Percentiles rank a stretch among this genome's conserved stretches.
phyloP scores from a whole-genome alignment of 306 rosid genomes.

The Quercus ilex region DNA sequence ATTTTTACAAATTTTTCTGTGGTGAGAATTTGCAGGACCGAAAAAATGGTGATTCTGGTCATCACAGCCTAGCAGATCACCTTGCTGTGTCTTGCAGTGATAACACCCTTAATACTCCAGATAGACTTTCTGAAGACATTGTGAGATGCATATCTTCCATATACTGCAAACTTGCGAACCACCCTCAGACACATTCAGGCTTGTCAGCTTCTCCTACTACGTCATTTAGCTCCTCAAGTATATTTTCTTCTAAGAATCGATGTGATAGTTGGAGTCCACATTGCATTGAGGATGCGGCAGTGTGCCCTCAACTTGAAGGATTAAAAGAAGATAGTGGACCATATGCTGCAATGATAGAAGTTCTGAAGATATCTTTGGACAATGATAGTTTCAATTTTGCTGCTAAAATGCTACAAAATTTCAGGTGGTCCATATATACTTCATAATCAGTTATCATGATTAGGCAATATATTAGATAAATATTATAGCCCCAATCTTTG shows the following conservation, averaged over 20 bases:
- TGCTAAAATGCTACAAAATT: conserved; percentile 29
- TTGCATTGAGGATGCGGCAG: conserved; percentile 12
- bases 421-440: conserved; percentile 14
- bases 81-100: conserved; percentile 24
- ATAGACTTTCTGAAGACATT: conserved; percentile 39
- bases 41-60: conserved; percentile 13
- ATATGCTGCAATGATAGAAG: conserved; percentile 27
- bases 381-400: conserved; percentile 27
- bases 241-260: conserved; percentile 26
- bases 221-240: conserved; percentile 29
- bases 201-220: conserved; percentile 24
- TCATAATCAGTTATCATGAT: background rate
- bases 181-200: conserved; percentile 14
- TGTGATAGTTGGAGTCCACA: conserved; percentile 36
- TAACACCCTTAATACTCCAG: conserved; percentile 18
- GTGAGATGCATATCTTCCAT: conserved; percentile 40
- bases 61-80: conserved; percentile 38
- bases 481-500: background rate
- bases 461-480: background rate
- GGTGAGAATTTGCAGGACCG: conserved; percentile 10
- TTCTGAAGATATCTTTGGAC: conserved; percentile 28
- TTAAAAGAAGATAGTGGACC: conserved; percentile 7
- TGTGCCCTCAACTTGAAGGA: background rate
- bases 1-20: background rate
- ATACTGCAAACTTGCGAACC: conserved; percentile 34